These are phyloP conservation scores for Dipodascus albidus DNA, from an alignment of 805 yeast genomes.

Conservation along the genomic window DNA sequence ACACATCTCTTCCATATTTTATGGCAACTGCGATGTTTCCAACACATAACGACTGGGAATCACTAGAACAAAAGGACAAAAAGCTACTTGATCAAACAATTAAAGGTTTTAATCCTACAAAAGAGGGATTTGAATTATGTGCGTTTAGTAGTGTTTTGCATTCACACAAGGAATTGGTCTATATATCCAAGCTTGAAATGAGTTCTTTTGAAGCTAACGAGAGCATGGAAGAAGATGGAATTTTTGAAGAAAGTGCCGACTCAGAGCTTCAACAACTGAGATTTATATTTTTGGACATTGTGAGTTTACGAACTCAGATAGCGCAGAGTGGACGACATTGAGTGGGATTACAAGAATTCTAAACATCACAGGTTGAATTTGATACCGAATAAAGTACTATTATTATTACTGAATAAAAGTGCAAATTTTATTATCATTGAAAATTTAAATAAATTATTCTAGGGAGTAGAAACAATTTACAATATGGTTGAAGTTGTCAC, in stretches of 20 bases:
- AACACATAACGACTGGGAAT: neutral
- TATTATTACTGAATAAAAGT: too few species aligned
- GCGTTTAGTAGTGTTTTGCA: neutral
- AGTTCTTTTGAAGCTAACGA: neutral
- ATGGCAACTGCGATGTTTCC: neutral
- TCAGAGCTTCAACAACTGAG: neutral
- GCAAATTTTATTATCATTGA: too few species aligned
- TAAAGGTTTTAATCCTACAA: neutral
- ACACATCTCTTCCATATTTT: neutral
- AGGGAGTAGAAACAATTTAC: too few species aligned
- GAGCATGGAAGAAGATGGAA: neutral
- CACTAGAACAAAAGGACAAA: neutral
- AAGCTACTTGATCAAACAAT: neutral
- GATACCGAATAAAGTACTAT: too few species aligned
- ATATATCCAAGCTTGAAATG: neutral
- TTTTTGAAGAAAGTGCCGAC: neutral
- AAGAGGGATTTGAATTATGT: neutral
- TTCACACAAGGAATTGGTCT: neutral
- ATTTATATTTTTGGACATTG: neutral
- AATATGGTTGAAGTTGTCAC: too few species aligned
- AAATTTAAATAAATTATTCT: too few species aligned
- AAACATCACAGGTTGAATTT: too few species aligned
- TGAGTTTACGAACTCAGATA: neutral
- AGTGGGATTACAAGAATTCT: too few species aligned
- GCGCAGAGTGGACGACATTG: too few species aligned